Evolutionary conservation across 2,329 filamentous ascomycete genomes (phyloP).

Genomic region (Colletotrichum shisoi): DNA sequence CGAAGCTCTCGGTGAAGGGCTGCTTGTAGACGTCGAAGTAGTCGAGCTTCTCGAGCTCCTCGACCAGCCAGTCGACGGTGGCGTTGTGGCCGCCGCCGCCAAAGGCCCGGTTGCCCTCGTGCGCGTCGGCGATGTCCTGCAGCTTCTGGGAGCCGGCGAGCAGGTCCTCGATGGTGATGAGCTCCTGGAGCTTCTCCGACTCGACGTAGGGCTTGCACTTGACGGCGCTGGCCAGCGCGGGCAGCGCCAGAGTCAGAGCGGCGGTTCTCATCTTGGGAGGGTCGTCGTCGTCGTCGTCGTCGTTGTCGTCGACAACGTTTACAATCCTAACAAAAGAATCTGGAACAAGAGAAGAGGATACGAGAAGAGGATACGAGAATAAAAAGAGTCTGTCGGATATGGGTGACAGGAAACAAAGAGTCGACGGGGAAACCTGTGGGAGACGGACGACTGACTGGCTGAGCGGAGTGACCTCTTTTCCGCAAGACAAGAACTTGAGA

Average conservation of each 20-base stretch:
- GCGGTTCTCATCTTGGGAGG: constrained; percentile 37
- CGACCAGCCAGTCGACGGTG: constrained; percentile 56
- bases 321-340: neutral
- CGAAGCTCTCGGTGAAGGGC: constrained; percentile 53
- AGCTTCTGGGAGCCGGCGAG: constrained; percentile 56
- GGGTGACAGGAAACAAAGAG: constrained; percentile 1
- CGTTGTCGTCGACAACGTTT: too few species aligned
- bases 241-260: constrained; percentile 43
- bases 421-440: neutral
- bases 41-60: constrained; percentile 49
- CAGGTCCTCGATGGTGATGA: constrained; percentile 53
- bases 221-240: constrained; percentile 41
- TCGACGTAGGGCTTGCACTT: constrained; percentile 49
- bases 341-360: neutral
- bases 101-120: constrained; percentile 55
- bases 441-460: too few species aligned
- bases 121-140: constrained; percentile 54
- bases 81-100: constrained; percentile 56
- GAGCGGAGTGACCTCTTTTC: neutral
- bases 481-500: too few species aligned
- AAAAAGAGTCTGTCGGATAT: neutral
- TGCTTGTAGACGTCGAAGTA: constrained; percentile 57
- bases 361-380: neutral
- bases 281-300: too few species aligned
- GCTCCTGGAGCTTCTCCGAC: constrained; percentile 51